These are phyloP conservation scores for Pelargonium citronellum DNA, from an alignment of 441 rosid genomes.

Conservation along the genomic window DNA sequence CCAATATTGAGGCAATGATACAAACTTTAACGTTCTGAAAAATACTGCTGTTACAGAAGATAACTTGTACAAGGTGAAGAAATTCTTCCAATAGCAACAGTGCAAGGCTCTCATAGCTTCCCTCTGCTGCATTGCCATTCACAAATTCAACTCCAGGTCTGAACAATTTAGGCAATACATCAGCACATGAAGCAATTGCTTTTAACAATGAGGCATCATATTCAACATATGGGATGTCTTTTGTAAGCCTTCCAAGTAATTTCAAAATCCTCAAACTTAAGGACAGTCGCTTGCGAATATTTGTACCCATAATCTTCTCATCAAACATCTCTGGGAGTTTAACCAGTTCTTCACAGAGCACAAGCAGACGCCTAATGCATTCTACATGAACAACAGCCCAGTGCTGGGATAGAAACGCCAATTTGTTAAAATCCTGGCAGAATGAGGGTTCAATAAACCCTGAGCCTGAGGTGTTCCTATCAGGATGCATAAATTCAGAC, in stretches of 20 bases:
- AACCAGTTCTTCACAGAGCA: slow-evolving; percentile 60
- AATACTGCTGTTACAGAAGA: slow-evolving; percentile 57
- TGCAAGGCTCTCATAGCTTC: slow-evolving; percentile 69
- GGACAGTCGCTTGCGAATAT: slow-evolving; percentile 53
- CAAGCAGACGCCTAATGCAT: slow-evolving; percentile 59
- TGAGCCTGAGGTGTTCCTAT: slow-evolving; percentile 45
- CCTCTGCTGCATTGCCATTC: slow-evolving; percentile 57
- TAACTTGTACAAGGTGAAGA: slow-evolving; percentile 67
- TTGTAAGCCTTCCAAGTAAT: slow-evolving; percentile 65
- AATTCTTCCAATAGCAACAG: slow-evolving; percentile 78
- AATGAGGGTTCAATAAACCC: slow-evolving; percentile 37
- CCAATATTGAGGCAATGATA: slow-evolving; percentile 69
- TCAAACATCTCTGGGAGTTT: slow-evolving; percentile 47
- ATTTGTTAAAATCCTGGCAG: slow-evolving; percentile 48
- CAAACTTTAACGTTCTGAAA: slow-evolving; percentile 73
- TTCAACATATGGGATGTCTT: slow-evolving; percentile 62
- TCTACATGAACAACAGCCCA: slow-evolving; percentile 80
- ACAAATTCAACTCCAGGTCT: slow-evolving; percentile 58
- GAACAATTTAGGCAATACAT: slow-evolving; percentile 58
- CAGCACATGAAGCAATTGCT: slow-evolving; percentile 68
- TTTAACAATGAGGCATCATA: slow-evolving; percentile 60
- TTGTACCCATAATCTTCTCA: slow-evolving; percentile 57
- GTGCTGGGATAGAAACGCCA: slow-evolving; percentile 68
- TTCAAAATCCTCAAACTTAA: slow-evolving; percentile 75
- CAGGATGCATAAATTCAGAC: slow-evolving; percentile 68